Evolutionary conservation across 2,329 filamentous ascomycete species (phyloP), one percentile per base, ranked within the genome.

Genomic region (Fusarium mexicanum): DNA sequence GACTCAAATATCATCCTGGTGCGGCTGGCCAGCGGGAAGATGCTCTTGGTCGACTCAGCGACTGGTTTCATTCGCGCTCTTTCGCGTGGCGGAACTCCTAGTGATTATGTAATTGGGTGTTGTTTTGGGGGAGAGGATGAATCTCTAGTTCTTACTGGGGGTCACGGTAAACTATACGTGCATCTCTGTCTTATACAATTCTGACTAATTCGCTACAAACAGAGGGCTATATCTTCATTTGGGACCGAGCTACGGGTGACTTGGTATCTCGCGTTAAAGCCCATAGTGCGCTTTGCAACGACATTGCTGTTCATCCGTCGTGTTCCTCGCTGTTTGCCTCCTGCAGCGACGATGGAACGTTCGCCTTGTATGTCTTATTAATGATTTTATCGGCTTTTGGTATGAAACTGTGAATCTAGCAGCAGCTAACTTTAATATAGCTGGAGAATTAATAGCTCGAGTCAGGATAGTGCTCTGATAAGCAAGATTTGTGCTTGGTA

Each of bases 381-480:
- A n/a, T n/a, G 0, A 10, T 0, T 16, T 16, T 1, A 2, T 13
- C 16, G 0, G 5, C 8, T n/a, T 43, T 5, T 5, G 2, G 4
- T 3, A 3, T 16, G 3, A 43, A 3, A 8, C 0, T n/a, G 5
- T n/a, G 13, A n/a, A 8, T 9, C 1, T 43, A 5, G 1, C 5
- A 16, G 13, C 13, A 0, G 22, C 40, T 43, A 4, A 43, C 22
- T 3, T n/a, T 10, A 8, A 43, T 3, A 3, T 16, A 43, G 40
- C 2, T n/a, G 40, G 22, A 43, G 13, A 16, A n/a, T n/a, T n/a
- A 16, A n/a, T n/a, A 5, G 8, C 22, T n/a, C 13, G 9, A 1
- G 8, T 6, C 22, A 1, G 22, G 22, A 16, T 10, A 10, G 8
- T 0, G 40, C 40, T 3, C 3, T 16, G 4, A n/a, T n/a, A n/a